phyloP scores from a whole-genome alignment of 176 grass and related monocot genomes.

The Avena atlantica region DNA sequence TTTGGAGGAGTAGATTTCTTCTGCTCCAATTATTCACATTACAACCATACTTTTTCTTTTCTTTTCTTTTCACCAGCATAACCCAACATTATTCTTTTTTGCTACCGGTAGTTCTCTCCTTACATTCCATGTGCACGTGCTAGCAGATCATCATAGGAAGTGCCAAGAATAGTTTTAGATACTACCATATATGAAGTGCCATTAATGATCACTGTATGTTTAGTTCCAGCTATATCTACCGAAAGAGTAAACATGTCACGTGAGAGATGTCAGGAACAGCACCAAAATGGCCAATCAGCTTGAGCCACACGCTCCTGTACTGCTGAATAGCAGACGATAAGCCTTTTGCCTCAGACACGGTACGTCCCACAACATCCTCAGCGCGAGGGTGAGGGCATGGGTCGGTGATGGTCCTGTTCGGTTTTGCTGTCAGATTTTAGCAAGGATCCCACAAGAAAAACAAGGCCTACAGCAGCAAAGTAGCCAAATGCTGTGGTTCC shows the following conservation, averaged over 20 bases:
- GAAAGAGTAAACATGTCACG: conserved; percentile 15
- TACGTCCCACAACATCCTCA: conserved; percentile 7
- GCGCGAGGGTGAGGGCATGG: conserved; percentile 12
- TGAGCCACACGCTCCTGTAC: neutral
- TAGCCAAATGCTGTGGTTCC: conserved; percentile 44
- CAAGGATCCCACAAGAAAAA: neutral
- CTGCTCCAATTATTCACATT: neutral
- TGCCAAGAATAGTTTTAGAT: neutral
- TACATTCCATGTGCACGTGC: neutral
- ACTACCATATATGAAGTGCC: neutral
- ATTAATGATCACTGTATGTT: neutral
- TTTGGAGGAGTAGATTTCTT: no score
- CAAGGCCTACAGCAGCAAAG: conserved; percentile 6
- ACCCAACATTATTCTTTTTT: neutral
- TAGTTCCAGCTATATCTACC: neutral
- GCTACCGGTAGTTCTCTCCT: neutral
- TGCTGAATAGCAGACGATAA: neutral
- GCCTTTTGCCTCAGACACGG: conserved; percentile 12
- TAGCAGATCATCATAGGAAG: neutral
- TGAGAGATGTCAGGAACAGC: neutral
- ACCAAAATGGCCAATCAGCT: neutral
- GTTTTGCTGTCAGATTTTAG: conserved; percentile 39
- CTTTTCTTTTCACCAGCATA: no score
- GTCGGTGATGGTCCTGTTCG: conserved; percentile 22
- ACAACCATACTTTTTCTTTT: no score